Evolutionary conservation across 1,284 basidiomycete species (phyloP).

Genomic region (Heterobasidion occidentale): DNA sequence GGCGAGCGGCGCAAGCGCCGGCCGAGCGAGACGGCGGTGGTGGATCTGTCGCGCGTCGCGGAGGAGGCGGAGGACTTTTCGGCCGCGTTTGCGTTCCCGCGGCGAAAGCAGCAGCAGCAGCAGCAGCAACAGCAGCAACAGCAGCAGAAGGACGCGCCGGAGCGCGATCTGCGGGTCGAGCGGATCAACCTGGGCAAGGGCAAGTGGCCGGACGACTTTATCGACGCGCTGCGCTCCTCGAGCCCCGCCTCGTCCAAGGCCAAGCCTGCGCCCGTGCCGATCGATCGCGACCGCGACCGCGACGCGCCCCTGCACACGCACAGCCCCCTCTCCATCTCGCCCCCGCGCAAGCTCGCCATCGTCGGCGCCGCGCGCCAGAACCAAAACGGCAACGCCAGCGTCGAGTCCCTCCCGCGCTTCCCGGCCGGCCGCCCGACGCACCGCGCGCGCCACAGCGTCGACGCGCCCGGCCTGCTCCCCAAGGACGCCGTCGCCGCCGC

Average conservation of each 20-base stretch:
- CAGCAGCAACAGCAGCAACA: constrained; percentile 19
- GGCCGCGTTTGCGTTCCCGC: constrained; percentile 38
- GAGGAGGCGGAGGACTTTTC: constrained; percentile 65
- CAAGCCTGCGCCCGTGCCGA: constrained; percentile 23
- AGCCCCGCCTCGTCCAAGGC: constrained; percentile 18
- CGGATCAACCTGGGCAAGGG: constrained; percentile 61
- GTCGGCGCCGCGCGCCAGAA: constrained; percentile 32
- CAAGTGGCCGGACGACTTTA: constrained; percentile 77
- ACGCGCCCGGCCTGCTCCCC: constrained; percentile 41
- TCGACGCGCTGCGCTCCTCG: constrained; percentile 41
- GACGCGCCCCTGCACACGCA: neutral
- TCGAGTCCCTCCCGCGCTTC: constrained; percentile 38
- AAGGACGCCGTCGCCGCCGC: constrained; percentile 45
- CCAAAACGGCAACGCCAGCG: constrained; percentile 27
- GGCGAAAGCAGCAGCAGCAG: constrained; percentile 19
- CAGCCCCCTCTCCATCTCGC: constrained; percentile 38
- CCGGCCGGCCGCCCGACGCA: constrained; percentile 49
- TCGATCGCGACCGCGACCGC: constrained; percentile 10
- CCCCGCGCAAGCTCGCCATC: constrained; percentile 49
- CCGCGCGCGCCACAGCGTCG: constrained; percentile 50
- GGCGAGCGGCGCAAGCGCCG: constrained; percentile 41
- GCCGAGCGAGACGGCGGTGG: constrained; percentile 48
- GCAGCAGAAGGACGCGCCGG: constrained; percentile 20
- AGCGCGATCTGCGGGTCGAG: constrained; percentile 17
- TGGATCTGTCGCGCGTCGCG: constrained; percentile 58